Percentiles rank a stretch among this genome's conserved stretches.
Evolutionary conservation across 345 rosid genomes (phyloP).

Genomic region (Rhizophora apiculata): DNA sequence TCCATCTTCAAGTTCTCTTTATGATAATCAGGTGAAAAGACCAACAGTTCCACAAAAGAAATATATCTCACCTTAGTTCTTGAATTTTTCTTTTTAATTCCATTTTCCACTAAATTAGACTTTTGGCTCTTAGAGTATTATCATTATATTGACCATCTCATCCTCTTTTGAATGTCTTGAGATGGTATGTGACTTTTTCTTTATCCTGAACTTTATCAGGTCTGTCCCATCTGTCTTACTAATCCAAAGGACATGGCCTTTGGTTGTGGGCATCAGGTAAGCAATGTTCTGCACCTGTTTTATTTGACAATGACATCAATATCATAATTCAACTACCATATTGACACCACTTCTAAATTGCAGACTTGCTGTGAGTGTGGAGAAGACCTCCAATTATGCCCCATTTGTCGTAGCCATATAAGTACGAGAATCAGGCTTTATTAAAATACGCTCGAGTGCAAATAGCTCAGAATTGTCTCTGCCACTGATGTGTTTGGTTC

Average conservation of each 20-base stretch:
- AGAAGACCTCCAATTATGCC: slow-evolving; percentile 59
- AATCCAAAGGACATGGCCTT: slow-evolving; percentile 72
- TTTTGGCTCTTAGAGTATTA: neutral
- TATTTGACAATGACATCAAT: neutral
- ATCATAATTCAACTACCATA: neutral
- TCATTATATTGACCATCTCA: neutral
- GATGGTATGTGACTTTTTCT: neutral
- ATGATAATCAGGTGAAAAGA: slow-evolving; percentile 49
- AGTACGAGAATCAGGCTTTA: slow-evolving; percentile 67
- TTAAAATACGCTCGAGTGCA: slow-evolving; percentile 13
- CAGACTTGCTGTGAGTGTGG: slow-evolving; percentile 79
- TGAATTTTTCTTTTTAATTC: neutral
- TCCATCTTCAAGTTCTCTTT: slow-evolving; percentile 30
- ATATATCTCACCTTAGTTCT: neutral
- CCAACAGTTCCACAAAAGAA: neutral
- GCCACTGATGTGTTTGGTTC: neutral
- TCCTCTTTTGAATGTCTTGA: neutral
- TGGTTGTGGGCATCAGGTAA: slow-evolving; percentile 85
- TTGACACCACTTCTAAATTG: slow-evolving; percentile 3
- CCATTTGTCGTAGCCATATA: slow-evolving; percentile 63
- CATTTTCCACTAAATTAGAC: neutral
- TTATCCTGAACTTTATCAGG: slow-evolving; percentile 29
- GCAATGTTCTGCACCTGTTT: neutral
- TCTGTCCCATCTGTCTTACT: slow-evolving; percentile 67
- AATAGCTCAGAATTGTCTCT: slow-evolving; percentile 6